These are phyloP conservation scores for Ustilago esculenta DNA, from an alignment of 1,284 basidiomycete genomes.

Conservation along the genomic window DNA sequence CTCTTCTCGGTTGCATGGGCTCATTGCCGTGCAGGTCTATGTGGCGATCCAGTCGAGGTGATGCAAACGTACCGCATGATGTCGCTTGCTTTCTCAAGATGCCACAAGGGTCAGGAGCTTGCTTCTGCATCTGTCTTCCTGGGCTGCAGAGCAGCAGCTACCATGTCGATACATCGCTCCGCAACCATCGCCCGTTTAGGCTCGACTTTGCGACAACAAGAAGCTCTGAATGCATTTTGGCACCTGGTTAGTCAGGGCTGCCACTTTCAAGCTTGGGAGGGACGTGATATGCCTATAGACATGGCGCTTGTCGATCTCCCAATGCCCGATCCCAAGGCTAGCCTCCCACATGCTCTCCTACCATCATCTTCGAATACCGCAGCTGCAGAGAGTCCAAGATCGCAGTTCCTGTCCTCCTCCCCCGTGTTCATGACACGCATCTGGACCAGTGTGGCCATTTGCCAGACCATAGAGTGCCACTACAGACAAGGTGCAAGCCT, in stretches of 20 bases:
- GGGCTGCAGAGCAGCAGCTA: conserved; percentile 7
- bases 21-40: conserved; percentile 2
- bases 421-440: conserved; percentile 12
- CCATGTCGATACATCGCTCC: conserved; percentile 4
- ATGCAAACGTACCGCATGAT: conserved; percentile 15
- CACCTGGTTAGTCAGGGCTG: conserved; percentile 9
- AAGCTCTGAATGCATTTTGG: conserved; percentile 11
- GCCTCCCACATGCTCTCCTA: too few relatives aligned
- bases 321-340: conserved; percentile 11
- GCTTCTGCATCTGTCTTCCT: conserved; percentile 6
- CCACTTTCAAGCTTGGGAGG: conserved; percentile 8
- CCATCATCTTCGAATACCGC: too few relatives aligned
- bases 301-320: conserved; percentile 9
- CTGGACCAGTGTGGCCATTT: conserved; percentile 12
- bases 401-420: conserved; percentile 10
- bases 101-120: conserved; percentile 5
- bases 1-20: conserved; percentile 5
- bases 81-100: conserved; percentile 9
- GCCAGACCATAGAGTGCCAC: conserved; percentile 12
- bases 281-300: conserved; percentile 10
- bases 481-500: conserved; percentile 10
- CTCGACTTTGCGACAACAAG: conserved; percentile 1
- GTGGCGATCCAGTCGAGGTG: conserved; percentile 5
- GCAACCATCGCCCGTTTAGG: background rate
- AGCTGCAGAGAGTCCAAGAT: too few relatives aligned